phyloP scores from a whole-genome alignment of 129 eudicot genomes.

The Lactuca saligna region DNA sequence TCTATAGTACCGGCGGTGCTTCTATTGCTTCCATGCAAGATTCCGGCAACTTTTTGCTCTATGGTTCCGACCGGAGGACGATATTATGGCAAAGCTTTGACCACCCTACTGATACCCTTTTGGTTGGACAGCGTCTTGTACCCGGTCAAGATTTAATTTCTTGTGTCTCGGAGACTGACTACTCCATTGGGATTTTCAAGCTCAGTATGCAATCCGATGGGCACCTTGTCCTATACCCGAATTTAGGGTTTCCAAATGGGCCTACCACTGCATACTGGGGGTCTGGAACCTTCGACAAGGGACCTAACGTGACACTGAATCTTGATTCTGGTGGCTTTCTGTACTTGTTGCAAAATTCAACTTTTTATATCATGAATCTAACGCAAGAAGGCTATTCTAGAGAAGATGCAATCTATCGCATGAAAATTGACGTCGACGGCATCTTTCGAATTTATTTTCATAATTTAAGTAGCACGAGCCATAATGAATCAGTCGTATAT shows the following conservation, averaged over 20 bases:
- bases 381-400: constrained; percentile 15
- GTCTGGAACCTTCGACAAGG: background rate
- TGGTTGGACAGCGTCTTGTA: constrained; percentile 29
- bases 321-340: constrained; percentile 22
- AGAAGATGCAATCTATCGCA: constrained; percentile 26
- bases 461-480: background rate
- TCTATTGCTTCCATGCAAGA: constrained; percentile 11
- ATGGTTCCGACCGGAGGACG: too few species aligned
- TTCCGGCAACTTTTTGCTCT: too few species aligned
- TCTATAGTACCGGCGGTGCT: constrained; percentile 11
- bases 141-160: constrained; percentile 21
- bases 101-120: constrained; percentile 32
- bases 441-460: constrained; percentile 38
- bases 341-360: constrained; percentile 8
- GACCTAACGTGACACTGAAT: constrained; percentile 27
- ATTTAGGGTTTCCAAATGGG: background rate
- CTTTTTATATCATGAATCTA: constrained; percentile 13
- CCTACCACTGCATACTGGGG: constrained; percentile 13
- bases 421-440: constrained; percentile 46
- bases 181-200: constrained; percentile 33
- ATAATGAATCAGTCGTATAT: constrained; percentile 21
- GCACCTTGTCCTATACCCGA: constrained; percentile 46
- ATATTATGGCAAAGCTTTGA: too few species aligned
- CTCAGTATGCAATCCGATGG: constrained; percentile 50
- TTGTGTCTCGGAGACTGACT: constrained; percentile 24